Percentiles rank a stretch among this genome's conserved stretches.
These are phyloP conservation scores for Rhizoctonia solani DNA, from an alignment of 1,284 basidiomycete species.

Conservation along the genomic window DNA sequence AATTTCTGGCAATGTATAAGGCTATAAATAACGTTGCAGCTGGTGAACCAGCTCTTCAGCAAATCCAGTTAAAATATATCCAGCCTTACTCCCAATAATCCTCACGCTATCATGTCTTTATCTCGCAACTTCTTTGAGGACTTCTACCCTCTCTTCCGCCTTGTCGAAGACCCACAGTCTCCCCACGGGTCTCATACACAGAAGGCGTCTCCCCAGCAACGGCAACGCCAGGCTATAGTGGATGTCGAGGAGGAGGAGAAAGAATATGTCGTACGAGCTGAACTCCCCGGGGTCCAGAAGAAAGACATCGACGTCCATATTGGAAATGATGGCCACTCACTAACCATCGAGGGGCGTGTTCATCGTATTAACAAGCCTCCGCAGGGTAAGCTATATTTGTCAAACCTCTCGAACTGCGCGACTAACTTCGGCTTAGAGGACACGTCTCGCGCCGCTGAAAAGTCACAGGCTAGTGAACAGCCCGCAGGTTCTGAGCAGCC, in stretches of 20 bases:
- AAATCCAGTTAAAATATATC: background rate
- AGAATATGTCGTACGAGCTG: constrained; percentile 37
- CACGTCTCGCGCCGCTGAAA: background rate
- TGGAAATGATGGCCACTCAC: constrained; percentile 35
- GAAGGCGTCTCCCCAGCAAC: background rate
- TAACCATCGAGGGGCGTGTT: constrained; percentile 37
- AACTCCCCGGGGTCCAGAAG: constrained; percentile 38
- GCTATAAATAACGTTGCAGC: constrained; percentile 7
- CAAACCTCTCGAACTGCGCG: background rate
- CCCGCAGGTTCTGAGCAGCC: too few species aligned
- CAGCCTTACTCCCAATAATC: background rate
- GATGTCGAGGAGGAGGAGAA: constrained; percentile 36
- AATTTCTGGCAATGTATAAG: constrained; percentile 1
- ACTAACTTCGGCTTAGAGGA: background rate
- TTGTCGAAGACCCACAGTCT: constrained; percentile 32
- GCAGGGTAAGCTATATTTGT: background rate
- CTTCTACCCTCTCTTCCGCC: constrained; percentile 35
- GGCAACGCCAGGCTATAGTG: constrained; percentile 30
- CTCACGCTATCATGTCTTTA: constrained; percentile 33
- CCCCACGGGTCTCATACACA: constrained; percentile 12
- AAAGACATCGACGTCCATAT: constrained; percentile 38
- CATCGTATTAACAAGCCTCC: constrained; percentile 7
- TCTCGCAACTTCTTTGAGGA: constrained; percentile 35
- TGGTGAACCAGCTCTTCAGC: background rate
- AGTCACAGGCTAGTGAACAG: background rate